Evolutionary conservation across 805 yeast genomes (phyloP).

Genomic region (Clavispora carvajalis): DNA sequence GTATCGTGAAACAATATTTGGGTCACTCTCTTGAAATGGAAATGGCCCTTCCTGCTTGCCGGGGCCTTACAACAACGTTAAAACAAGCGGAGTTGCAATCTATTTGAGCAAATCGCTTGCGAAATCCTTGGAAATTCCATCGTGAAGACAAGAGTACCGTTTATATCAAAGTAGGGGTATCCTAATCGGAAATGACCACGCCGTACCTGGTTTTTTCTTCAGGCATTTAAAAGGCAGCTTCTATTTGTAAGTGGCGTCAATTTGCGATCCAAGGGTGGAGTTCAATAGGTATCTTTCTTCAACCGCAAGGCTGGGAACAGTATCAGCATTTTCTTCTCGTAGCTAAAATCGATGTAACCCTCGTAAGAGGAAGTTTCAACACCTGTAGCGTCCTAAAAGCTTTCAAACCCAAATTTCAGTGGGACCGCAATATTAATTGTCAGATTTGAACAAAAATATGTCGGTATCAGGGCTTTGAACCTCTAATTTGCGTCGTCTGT

Average conservation of each 20-base stretch:
- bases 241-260: neutral
- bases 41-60: no score
- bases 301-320: neutral
- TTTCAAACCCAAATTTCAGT: neutral
- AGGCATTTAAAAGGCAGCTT: neutral
- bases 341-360: neutral
- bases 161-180: neutral
- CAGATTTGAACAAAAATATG: neutral
- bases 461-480: neutral
- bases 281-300: slow-evolving; percentile 1
- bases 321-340: neutral
- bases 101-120: neutral
- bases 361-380: neutral
- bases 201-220: slow-evolving; percentile 3
- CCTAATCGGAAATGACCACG: neutral
- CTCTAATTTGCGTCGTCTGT: neutral
- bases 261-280: slow-evolving; percentile 1
- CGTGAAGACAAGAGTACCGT: neutral
- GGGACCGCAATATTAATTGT: neutral
- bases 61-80: no score
- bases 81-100: neutral
- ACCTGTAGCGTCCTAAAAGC: neutral
- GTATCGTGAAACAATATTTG: no score
- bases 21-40: no score
- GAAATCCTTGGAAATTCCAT: neutral